Base-by-base conservation (phyloP, 176 grass and related monocot species). In the Oryza nivara region DNA sequence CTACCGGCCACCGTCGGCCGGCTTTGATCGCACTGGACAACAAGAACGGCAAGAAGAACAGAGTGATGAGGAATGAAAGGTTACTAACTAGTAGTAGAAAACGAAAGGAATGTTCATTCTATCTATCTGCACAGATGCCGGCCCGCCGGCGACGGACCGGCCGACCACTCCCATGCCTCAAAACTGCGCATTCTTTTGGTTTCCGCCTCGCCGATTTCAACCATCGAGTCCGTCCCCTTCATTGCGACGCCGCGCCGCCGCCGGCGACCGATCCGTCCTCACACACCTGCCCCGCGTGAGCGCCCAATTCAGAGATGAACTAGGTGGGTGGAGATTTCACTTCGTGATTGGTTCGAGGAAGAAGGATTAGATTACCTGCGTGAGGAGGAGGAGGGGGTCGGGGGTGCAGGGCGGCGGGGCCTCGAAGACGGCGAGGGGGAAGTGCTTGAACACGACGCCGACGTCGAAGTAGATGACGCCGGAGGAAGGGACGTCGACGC, bases 391-490 rank as follows among this genome's bases (percentile, higher is more conserved):
- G 35, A n/a, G 14, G 8, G 45, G 7, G 22, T 88, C 83, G 2
- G 90, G 92, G 13, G 84, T 79, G 85, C 94, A 96, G 11, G 84
- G 61, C 85, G 91, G 91, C 25, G 94, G 91, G 51, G 83, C 85
- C 74, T 96, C 94, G 88, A 96, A 96, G 49, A 85, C 78, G 70
- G 94, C 81, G 28, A 89, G 85, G 2, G 94, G 88, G 65, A 93
- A 88, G 76, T 90, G 88, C 80, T 96, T 96, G 73, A 83, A 85
- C 0, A 96, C 94, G 4, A 93, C 94, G 14, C 94, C 91, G 11
- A 96, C 91, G 34, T 96, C 89, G 88, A 96, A 96, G 89, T 86
- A 88, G 76, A 96, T 96, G 73, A 96, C 86, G 2, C 94, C 94
- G 3, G 94, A 78, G 47, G 88, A 89, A 0, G 91, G 81, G 38